Evolutionary conservation across 148 eudicot genomes (phyloP).

Genomic region (Dianthus caryophyllus): DNA sequence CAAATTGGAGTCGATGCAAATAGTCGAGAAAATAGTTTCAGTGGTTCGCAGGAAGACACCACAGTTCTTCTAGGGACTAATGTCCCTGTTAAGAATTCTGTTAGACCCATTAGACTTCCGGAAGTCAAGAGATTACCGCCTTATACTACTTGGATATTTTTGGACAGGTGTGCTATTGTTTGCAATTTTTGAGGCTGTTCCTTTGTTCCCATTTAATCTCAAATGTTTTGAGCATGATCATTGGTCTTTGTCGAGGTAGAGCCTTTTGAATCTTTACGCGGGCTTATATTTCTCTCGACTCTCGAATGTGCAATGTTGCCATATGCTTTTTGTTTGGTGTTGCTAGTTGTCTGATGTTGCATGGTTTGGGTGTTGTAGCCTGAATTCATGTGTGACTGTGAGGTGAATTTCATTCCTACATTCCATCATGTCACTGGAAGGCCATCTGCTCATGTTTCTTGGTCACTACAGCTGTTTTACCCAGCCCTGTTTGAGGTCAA

Average conservation of each 20-base stretch:
- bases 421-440: not conserved
- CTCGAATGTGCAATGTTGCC: not conserved
- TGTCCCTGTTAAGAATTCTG: constrained; percentile 72
- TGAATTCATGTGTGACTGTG: not conserved
- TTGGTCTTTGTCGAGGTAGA: not conserved
- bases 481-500: not conserved
- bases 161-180: constrained; percentile 61
- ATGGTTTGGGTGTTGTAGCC: not conserved
- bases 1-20: constrained; percentile 55
- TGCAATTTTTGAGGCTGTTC: not conserved
- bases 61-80: constrained; percentile 85
- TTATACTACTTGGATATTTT: constrained; percentile 90
- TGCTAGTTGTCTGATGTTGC: not conserved
- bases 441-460: not conserved
- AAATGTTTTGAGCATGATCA: not conserved
- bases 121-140: constrained; percentile 78
- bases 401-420: not conserved
- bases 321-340: not conserved
- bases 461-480: not conserved
- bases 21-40: constrained; percentile 52
- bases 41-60: constrained; percentile 68
- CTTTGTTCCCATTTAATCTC: not conserved
- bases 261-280: not conserved
- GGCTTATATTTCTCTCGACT: not conserved
- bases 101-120: constrained; percentile 74